Evolutionary conservation across 1,284 basidiomycete species (phyloP), one percentile per base, ranked within the genome.

Genomic region (Rhizopogon parksii): DNA sequence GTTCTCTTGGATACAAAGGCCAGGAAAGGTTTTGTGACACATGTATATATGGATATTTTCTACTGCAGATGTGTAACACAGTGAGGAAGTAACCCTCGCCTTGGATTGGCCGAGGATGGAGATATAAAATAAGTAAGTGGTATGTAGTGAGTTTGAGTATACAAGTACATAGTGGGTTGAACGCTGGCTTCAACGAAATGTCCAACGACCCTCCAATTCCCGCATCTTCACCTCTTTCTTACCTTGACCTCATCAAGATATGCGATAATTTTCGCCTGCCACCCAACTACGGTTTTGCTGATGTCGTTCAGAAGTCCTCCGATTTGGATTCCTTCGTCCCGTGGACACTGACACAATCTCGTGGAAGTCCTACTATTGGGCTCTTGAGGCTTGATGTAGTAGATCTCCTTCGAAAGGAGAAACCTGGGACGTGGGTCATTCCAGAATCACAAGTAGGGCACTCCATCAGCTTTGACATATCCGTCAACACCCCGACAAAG

Each of bases 251-350:
- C 53, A 68, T 89, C 45, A 69, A 77, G 40, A 66, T 69, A 14
- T 85, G 82, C 64, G 80, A 88, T 67, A 88, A 87, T 63, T 82
- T 82, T 50, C 75, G 63, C 49, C 60, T 75, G 36, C 63, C 49
- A 51, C 49, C 50, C 53, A 56, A 54, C 46, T 59, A 50, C 36
- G 50, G 49, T 21, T 54, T 48, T 25, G 8, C 3, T 34, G 48
- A 56, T 11, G 48, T 60, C 49, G 53, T 57, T 17, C 36, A 53
- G 2, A 35, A 50, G n/a, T 37, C 56, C 6, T 65, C 63, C 12
- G 63, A 69, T 46, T 60, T 66, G 19, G 76, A 81, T 57, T 52
- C 61, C 14, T 68, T 85, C 17, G 67, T 79, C 2, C 75, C 82
- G 19, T 72, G 79, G 58, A 70, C 74, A 47, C 71, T 85, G 12